phyloP scores from a whole-genome alignment of 371 early-diverging fungal genomes.

The Blakeslea trispora region DNA sequence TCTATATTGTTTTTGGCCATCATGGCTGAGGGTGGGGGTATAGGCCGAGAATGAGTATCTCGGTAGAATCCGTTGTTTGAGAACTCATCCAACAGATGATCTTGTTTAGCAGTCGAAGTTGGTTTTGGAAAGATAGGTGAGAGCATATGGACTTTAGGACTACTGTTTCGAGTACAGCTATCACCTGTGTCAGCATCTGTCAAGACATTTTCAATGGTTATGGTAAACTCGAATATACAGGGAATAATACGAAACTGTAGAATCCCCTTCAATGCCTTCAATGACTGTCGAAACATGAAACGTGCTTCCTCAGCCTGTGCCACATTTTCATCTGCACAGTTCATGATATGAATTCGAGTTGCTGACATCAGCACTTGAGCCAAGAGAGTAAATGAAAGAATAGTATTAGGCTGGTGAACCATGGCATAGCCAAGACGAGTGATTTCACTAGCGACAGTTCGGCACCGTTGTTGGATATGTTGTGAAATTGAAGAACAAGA shows the following conservation, averaged over 20 bases:
- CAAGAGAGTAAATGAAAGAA: conserved; percentile 19
- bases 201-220: conserved; percentile 19
- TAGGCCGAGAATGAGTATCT: conserved; percentile 12
- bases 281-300: conserved; percentile 40
- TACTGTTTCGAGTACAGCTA: conserved; percentile 12
- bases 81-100: conserved; percentile 4
- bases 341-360: conserved; percentile 16
- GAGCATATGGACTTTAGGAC: conserved; percentile 15
- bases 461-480: conserved; percentile 25
- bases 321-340: conserved; percentile 21
- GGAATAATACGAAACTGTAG: conserved; percentile 24
- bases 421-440: conserved; percentile 24
- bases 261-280: conserved; percentile 21
- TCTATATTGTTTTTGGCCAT: conserved; percentile 4
- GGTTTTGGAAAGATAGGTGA: conserved; percentile 23
- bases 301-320: conserved; percentile 33
- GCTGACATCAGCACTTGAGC: conserved; percentile 22
- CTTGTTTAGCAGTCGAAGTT: neutral
- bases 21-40: neutral
- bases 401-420: conserved; percentile 19
- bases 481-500: conserved; percentile 4
- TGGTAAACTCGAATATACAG: conserved; percentile 25
- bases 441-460: conserved; percentile 21
- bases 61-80: neutral
- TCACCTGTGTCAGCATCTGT: conserved; percentile 17